Evolutionary conservation across 768 basidiomycete genomes (phyloP).

Genomic region (Nevesoporus exiguus): DNA sequence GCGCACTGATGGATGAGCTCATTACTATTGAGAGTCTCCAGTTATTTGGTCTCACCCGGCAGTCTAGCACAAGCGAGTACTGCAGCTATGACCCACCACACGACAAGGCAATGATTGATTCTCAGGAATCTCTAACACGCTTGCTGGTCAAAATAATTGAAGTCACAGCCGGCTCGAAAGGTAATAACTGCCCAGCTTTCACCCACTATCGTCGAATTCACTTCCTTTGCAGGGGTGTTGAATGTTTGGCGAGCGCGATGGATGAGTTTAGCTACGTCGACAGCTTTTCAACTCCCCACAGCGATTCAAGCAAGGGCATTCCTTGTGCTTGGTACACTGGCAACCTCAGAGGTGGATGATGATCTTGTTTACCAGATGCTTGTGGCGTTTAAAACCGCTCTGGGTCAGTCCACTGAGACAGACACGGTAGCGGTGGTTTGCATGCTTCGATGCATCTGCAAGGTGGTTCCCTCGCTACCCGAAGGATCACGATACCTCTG

Average conservation of each 20-base stretch:
- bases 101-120: conserved; percentile 57
- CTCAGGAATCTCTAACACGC: conserved; percentile 59
- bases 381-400: conserved; percentile 74
- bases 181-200: conserved; percentile 39
- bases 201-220: conserved; percentile 4
- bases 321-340: conserved; percentile 77
- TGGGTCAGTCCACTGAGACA: conserved; percentile 62
- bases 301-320: conserved; percentile 88
- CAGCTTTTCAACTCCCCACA: conserved; percentile 86
- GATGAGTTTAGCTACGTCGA: conserved; percentile 86
- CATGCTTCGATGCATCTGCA: conserved; percentile 85
- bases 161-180: conserved; percentile 61
- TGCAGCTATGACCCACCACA: conserved; percentile 49
- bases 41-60: conserved; percentile 69
- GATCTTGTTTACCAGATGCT: conserved; percentile 93
- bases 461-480: conserved; percentile 67
- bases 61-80: conserved; percentile 68
- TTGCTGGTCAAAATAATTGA: conserved; percentile 64
- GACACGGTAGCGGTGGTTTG: conserved; percentile 74
- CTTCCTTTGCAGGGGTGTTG: conserved; percentile 50
- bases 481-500: conserved; percentile 68
- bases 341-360: conserved; percentile 83
- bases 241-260: conserved; percentile 93
- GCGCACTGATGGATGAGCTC: conserved; percentile 59
- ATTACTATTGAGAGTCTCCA: conserved; percentile 54